A percentile compares a stretch with the other conserved stretches of the same genome.
Evolutionary conservation across 345 rosid species (phyloP).

Genomic region (Turritis glabra): DNA sequence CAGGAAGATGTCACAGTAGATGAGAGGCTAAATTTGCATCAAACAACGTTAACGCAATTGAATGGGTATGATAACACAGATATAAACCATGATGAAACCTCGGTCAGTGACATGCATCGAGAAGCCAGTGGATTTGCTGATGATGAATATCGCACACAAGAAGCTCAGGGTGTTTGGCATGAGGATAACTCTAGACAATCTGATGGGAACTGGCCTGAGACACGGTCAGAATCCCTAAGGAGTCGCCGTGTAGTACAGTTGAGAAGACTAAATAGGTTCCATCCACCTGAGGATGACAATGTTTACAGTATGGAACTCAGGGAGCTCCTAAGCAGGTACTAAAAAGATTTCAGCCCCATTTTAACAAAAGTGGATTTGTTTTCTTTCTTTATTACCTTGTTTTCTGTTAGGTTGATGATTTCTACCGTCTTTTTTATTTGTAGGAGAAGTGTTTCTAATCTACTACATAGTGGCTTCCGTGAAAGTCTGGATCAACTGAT

Average conservation of each 20-base stretch:
- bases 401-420: background rate
- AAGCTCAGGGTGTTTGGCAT: conserved; percentile 59
- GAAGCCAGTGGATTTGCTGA: conserved; percentile 50
- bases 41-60: conserved; percentile 44
- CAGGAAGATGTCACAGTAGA: conserved; percentile 47
- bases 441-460: conserved; percentile 98
- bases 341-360: background rate
- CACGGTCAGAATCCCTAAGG: conserved; percentile 63
- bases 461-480: conserved; percentile 97
- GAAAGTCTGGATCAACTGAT: conserved; percentile 97
- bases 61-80: conserved; percentile 51
- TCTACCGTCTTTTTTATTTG: conserved; percentile 2
- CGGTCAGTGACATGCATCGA: conserved; percentile 55
- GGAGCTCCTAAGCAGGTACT: conserved; percentile 93
- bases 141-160: conserved; percentile 51
- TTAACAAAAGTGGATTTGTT: background rate
- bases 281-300: conserved; percentile 92
- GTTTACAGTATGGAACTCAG: conserved; percentile 97
- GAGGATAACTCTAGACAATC: conserved; percentile 57
- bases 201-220: conserved; percentile 62
- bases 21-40: conserved; percentile 59
- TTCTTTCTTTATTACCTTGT: background rate
- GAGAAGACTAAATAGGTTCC: conserved; percentile 87
- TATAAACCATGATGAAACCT: conserved; percentile 56
- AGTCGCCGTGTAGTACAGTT: conserved; percentile 59